These are phyloP conservation scores for Lophiostoma macrostomum DNA, from an alignment of 495 filamentous ascomycete genomes.

Conservation along the genomic window DNA sequence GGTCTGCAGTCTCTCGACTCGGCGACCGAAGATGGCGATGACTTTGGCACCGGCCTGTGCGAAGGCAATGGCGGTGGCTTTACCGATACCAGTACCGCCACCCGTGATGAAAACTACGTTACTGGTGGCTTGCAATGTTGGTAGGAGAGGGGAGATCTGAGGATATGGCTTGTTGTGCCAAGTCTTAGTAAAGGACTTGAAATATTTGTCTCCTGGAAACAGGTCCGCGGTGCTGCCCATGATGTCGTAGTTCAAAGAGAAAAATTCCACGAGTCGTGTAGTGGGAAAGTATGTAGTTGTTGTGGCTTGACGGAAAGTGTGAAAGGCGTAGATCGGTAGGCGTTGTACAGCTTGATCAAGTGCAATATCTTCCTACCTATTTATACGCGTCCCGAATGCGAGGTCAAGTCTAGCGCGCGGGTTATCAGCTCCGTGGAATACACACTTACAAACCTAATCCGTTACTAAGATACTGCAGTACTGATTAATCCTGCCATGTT, in stretches of 20 bases:
- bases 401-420: not conserved
- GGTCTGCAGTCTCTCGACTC: conserved; percentile 32
- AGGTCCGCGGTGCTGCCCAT: conserved; percentile 7
- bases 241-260: not conserved
- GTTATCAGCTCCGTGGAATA: conserved; percentile 2
- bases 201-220: conserved; percentile 4
- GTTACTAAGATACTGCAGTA: not conserved
- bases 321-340: too few species aligned
- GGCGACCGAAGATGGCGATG: conserved; percentile 34
- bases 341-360: conserved; percentile 3
- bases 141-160: conserved; percentile 15
- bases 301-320: too few species aligned
- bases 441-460: conserved; percentile 4
- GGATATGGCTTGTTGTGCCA: conserved; percentile 18
- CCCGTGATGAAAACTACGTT: conserved; percentile 21
- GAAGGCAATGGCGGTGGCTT: conserved; percentile 20
- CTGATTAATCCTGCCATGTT: not conserved
- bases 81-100: conserved; percentile 19
- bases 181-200: conserved; percentile 21
- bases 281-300: not conserved
- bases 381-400: not conserved
- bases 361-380: not conserved
- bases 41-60: conserved; percentile 14
- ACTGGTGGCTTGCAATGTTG: conserved; percentile 11
- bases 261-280: not conserved